These are phyloP conservation scores for Posidonia oceanica DNA, from an alignment of 116 monocot species.

Conservation along the genomic window DNA sequence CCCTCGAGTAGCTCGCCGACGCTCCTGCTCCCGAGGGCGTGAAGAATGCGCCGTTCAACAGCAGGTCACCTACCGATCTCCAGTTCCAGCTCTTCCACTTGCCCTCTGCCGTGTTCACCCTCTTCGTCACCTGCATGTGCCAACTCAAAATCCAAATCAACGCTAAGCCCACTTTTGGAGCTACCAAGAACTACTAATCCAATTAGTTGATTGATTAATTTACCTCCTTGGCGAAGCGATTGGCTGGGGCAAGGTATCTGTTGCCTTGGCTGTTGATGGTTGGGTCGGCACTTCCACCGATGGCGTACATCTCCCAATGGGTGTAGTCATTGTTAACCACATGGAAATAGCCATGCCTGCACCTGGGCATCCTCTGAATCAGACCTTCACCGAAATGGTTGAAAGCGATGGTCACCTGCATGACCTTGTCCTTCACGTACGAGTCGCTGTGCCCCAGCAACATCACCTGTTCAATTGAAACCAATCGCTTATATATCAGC, in stretches of 20 bases:
- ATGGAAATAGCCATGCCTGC: slow-evolving; percentile 31
- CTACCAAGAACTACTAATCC: too few species aligned
- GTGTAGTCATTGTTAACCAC: slow-evolving; percentile 75
- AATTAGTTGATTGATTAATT: not conserved
- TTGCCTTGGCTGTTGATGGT: slow-evolving; percentile 81
- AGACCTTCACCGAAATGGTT: slow-evolving; percentile 91
- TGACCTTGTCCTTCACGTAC: slow-evolving; percentile 21
- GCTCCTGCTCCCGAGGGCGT: slow-evolving; percentile 70
- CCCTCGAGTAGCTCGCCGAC: slow-evolving; percentile 68
- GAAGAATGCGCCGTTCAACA: slow-evolving; percentile 87
- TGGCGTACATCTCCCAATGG: slow-evolving; percentile 73
- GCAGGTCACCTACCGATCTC: slow-evolving; percentile 87
- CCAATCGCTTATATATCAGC: not conserved
- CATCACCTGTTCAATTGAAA: slow-evolving; percentile 13
- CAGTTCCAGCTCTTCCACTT: slow-evolving; percentile 82
- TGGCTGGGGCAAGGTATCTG: slow-evolving; percentile 44
- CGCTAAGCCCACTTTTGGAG: too few species aligned
- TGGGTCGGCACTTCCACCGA: slow-evolving; percentile 53
- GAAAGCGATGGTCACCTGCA: slow-evolving; percentile 85
- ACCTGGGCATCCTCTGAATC: slow-evolving; percentile 91
- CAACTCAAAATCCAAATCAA: not conserved
- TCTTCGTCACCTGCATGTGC: slow-evolving; percentile 57
- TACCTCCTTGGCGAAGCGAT: slow-evolving; percentile 31
- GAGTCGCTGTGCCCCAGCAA: slow-evolving; percentile 29
- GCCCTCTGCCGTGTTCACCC: slow-evolving; percentile 31